Evolutionary conservation across 345 rosid species (phyloP), one percentile per base, ranked within the genome.

Genomic region (Fremontodendron californicum): DNA sequence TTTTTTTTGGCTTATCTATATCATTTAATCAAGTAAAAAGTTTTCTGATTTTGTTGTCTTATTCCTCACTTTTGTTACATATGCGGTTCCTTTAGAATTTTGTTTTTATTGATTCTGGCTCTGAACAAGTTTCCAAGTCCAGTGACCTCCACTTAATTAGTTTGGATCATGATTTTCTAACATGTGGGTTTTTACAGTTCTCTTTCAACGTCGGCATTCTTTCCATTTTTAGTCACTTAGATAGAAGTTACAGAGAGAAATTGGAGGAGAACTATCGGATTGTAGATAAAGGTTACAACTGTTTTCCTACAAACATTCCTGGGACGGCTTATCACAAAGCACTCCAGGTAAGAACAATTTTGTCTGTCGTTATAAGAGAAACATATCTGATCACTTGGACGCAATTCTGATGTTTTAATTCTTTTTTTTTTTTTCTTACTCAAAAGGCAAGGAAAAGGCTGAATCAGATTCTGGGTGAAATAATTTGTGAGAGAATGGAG

Each of bases 251-350:
- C 71, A 88, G 75, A 78, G 88, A 89, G 76, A 79, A 81, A 63
- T 83, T 94, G 58, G 87, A 84, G 78, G 78, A 80, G 71, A 92
- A 91, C 74, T 94, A 92, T 82, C 61, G 62, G 67, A 86, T 89
- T 48, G 83, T 94, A 57, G 92, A 94, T 18, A 90, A 89, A 86
- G 98, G 96, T 29, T 94, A 94, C 87, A 94, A 94, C 83, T 92
- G 91, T 81, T 86, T 94, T 68, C 94, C 97, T 27, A 83, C 87
- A 58, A 87, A 43, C 62, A 57, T 94, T 68, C 96, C 94, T 4
- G 94, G 98, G 73, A 90, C 93, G 25, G 78, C 87, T 69, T 90
- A 91, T 75, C 87, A 82, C 84, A 86, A 87, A 81, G 93, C 98
- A 43, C 79, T 89, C 75, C 65, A 78, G 89, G 98, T 94, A 88